A percentile compares a stretch with the other conserved stretches of the same genome.
phyloP scores from a whole-genome alignment of 176 grass and related monocot genomes.

The Tuctoria greenei region DNA sequence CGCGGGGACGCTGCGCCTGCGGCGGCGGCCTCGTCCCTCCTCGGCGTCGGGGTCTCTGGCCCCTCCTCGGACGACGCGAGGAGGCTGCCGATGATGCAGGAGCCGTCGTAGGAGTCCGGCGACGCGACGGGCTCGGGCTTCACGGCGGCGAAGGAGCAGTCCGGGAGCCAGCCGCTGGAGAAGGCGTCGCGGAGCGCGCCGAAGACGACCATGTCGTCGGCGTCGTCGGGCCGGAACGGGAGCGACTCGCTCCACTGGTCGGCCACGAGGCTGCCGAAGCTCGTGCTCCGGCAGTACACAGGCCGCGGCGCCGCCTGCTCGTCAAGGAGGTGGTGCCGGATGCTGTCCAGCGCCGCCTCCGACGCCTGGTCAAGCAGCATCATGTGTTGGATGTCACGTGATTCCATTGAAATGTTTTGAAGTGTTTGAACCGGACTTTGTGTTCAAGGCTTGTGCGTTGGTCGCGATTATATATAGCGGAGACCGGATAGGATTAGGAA shows the following conservation, averaged over 20 bases:
- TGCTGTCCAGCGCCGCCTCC: constrained; percentile 38
- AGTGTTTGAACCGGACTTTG: constrained; percentile 15
- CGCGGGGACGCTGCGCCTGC: constrained; percentile 5
- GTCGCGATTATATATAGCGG: constrained; percentile 44
- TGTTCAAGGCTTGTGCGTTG: background rate
- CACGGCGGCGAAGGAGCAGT: constrained; percentile 55
- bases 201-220: constrained; percentile 92
- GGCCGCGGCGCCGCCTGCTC: constrained; percentile 41
- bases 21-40: background rate
- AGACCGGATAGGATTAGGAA: background rate
- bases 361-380: constrained; percentile 31
- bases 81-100: constrained; percentile 15
- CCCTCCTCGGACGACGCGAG: background rate
- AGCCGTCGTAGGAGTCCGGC: constrained; percentile 13
- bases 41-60: background rate
- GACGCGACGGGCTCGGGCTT: constrained; percentile 47
- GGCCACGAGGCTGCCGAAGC: constrained; percentile 73
- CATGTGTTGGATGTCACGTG: background rate
- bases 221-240: constrained; percentile 74
- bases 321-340: constrained; percentile 65
- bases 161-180: constrained; percentile 66
- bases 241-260: constrained; percentile 81
- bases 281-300: constrained; percentile 60
- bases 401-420: constrained; percentile 19
- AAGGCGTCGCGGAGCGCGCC: constrained; percentile 71